Percentiles rank a stretch among this genome's conserved stretches.
phyloP scores from a whole-genome alignment of 352 stramenopile species.

The Globisporangium cystogenes region DNA sequence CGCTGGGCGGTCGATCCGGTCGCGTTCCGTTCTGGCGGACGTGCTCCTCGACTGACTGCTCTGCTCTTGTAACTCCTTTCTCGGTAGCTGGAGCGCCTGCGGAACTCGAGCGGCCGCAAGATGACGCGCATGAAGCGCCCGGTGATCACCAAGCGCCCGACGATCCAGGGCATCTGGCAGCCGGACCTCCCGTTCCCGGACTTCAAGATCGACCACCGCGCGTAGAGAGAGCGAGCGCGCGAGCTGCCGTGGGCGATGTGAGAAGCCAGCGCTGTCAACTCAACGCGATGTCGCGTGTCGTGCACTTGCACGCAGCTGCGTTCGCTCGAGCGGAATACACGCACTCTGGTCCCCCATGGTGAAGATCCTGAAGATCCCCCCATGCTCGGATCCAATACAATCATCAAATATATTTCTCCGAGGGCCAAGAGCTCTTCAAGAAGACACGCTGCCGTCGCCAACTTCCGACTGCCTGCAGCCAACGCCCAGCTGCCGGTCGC shows the following conservation, averaged over 20 bases:
- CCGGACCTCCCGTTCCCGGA: constrained; percentile 80
- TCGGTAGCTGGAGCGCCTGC: constrained; percentile 67
- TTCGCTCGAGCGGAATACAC: too few relatives aligned
- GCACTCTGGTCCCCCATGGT: too few relatives aligned
- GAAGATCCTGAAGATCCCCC: background rate
- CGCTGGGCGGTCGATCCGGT: background rate
- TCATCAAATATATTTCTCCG: constrained; percentile 18
- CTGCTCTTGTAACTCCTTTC: background rate
- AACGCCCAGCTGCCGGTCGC: too few relatives aligned
- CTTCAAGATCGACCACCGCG: constrained; percentile 75
- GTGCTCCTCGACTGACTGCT: background rate
- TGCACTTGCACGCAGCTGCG: too few relatives aligned
- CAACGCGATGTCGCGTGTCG: too few relatives aligned
- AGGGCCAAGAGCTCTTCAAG: constrained; percentile 7
- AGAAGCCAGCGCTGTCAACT: too few relatives aligned
- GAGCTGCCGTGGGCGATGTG: background rate
- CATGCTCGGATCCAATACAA: constrained; percentile 9
- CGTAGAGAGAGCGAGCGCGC: constrained; percentile 17
- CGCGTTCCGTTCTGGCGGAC: too few relatives aligned
- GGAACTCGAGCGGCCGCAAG: constrained; percentile 85
- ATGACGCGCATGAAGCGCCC: constrained; percentile 86
- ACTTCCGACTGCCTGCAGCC: too few relatives aligned
- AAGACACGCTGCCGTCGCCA: too few relatives aligned
- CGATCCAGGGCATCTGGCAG: constrained; percentile 86
- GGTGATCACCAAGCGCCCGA: constrained; percentile 74